A percentile compares a stretch with the other conserved stretches of the same genome.
These are phyloP conservation scores for Lyophyllum semitale DNA, from an alignment of 768 basidiomycete genomes.

Conservation along the genomic window DNA sequence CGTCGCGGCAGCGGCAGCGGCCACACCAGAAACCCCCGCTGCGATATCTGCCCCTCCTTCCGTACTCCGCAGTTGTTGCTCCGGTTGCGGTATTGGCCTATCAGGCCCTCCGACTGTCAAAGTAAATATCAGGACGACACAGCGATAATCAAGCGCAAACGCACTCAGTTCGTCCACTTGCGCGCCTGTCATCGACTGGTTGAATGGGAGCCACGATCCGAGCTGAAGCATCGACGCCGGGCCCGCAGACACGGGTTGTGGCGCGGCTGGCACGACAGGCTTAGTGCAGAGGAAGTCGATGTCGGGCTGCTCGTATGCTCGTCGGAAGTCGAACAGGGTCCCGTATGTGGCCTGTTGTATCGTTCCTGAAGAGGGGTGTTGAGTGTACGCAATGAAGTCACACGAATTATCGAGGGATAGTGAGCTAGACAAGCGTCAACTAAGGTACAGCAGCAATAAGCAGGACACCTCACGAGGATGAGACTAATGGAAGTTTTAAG, in stretches of 20 bases:
- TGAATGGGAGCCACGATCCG: constrained; percentile 57
- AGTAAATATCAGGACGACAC: background rate
- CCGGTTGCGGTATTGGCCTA: constrained; percentile 49
- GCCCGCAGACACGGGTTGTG: constrained; percentile 61
- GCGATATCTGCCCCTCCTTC: constrained; percentile 5
- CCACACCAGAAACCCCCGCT: constrained; percentile 16
- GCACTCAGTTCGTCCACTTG: constrained; percentile 62
- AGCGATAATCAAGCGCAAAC: constrained; percentile 29
- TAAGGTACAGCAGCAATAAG: background rate
- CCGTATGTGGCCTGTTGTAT: constrained; percentile 47
- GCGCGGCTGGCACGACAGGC: constrained; percentile 51
- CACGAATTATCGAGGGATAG: constrained; percentile 35
- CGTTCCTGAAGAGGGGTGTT: constrained; percentile 32
- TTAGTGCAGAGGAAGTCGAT: constrained; percentile 49
- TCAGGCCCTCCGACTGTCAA: constrained; percentile 65
- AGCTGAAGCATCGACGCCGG: constrained; percentile 49
- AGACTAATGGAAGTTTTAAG: constrained; percentile 33
- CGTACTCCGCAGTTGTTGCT: constrained; percentile 7
- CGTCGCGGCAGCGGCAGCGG: constrained; percentile 23
- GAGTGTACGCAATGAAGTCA: constrained; percentile 53
- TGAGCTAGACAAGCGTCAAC: constrained; percentile 6
- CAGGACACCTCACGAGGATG: constrained; percentile 31
- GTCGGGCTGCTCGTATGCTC: constrained; percentile 50
- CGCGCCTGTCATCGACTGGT: constrained; percentile 53
- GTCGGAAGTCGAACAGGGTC: constrained; percentile 59